Evolutionary conservation across 2,329 filamentous ascomycete species (phyloP).

Genomic region (Fonsecaea multimorphosa): DNA sequence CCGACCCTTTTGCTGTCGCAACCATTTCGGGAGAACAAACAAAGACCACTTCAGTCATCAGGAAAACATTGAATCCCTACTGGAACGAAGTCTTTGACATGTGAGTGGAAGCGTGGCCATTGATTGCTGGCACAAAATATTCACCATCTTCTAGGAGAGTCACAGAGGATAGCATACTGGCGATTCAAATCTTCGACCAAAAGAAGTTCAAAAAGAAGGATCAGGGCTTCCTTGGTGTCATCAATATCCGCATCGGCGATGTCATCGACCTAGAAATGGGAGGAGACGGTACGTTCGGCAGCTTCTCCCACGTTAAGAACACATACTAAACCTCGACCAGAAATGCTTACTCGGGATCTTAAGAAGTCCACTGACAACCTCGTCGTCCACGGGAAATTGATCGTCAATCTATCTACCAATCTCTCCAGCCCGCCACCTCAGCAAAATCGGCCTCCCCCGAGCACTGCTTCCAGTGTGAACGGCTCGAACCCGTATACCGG

Average conservation of each 20-base stretch:
- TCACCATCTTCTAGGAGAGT: slow-evolving; percentile 67
- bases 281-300: slow-evolving; percentile 74
- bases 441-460: slow-evolving; percentile 33
- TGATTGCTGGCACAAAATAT: background rate
- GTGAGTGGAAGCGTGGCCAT: slow-evolving; percentile 62
- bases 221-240: slow-evolving; percentile 95
- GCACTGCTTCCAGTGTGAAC: slow-evolving; percentile 32
- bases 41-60: slow-evolving; percentile 95
- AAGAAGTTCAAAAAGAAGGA: slow-evolving; percentile 99
- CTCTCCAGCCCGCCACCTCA: slow-evolving; percentile 59
- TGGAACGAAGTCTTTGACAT: slow-evolving; percentile 99
- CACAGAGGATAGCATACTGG: slow-evolving; percentile 93
- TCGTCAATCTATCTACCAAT: slow-evolving; percentile 94
- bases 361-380: slow-evolving; percentile 99
- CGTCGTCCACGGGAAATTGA: slow-evolving; percentile 96
- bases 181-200: slow-evolving; percentile 98
- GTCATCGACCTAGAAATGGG: slow-evolving; percentile 88
- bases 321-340: slow-evolving; percentile 49
- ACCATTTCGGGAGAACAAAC: slow-evolving; percentile 98
- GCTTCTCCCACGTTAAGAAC: slow-evolving; percentile 13
- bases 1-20: slow-evolving; percentile 95
- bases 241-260: slow-evolving; percentile 94
- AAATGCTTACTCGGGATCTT: slow-evolving; percentile 96
- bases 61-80: slow-evolving; percentile 98
- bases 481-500: slow-evolving; percentile 28